Percentiles rank a stretch among this genome's conserved stretches.
These are phyloP conservation scores for Penicillium maclennaniae DNA, from an alignment of 495 filamentous ascomycete genomes.

Conservation along the genomic window DNA sequence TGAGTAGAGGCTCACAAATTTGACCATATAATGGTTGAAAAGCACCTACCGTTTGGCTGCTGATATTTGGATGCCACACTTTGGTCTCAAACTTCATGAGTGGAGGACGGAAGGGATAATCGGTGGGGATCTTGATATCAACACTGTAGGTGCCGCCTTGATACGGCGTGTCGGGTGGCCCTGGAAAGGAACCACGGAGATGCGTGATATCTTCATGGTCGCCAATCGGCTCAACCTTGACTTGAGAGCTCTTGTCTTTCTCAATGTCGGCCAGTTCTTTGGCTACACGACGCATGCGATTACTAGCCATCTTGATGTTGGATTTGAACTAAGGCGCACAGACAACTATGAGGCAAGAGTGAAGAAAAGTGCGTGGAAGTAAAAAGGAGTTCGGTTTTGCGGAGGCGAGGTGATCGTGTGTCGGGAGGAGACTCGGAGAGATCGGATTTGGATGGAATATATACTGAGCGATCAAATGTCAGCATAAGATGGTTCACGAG, in stretches of 20 bases:
- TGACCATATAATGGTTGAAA: background rate
- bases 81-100: conserved; percentile 91
- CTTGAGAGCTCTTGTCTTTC: conserved; percentile 68
- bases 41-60: conserved; percentile 79
- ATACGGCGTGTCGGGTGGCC: conserved; percentile 91
- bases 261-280: conserved; percentile 92
- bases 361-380: conserved; percentile 1
- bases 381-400: background rate
- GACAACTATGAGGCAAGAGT: background rate
- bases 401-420: background rate
- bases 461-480: background rate
- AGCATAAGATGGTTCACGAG: background rate
- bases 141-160: conserved; percentile 81
- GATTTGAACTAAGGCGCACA: background rate
- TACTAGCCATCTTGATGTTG: conserved; percentile 60
- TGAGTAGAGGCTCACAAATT: background rate
- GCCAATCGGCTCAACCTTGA: conserved; percentile 63
- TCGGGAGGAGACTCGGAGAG: background rate
- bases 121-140: conserved; percentile 80
- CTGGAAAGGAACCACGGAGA: conserved; percentile 76
- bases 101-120: conserved; percentile 93
- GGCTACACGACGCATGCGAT: conserved; percentile 74
- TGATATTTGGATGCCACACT: conserved; percentile 98
- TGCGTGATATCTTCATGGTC: conserved; percentile 72
- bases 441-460: background rate